These are phyloP conservation scores for Nakazawaea wyomingensis DNA, from an alignment of 805 yeast genomes.

Conservation along the genomic window DNA sequence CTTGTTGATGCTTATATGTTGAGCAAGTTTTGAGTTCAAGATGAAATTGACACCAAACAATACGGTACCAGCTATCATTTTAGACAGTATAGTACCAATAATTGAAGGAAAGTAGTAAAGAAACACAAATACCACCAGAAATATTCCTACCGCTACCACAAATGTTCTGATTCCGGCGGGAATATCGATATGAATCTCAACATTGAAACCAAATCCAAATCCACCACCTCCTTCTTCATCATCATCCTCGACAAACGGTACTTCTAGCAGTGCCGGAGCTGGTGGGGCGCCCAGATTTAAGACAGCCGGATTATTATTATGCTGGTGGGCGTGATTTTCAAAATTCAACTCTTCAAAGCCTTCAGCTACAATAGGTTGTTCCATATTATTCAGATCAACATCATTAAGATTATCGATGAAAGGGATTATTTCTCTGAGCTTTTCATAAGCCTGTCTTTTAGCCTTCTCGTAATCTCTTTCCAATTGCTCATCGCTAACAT, in stretches of 20 bases:
- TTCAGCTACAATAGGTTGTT: slow-evolving; percentile 16
- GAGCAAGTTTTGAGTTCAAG: too few relatives aligned
- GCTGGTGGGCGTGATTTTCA: slow-evolving; percentile 16
- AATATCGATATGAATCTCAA: slow-evolving; percentile 9
- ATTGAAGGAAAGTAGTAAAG: slow-evolving; percentile 13
- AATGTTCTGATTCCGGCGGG: slow-evolving; percentile 1
- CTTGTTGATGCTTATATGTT: neutral
- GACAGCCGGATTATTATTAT: neutral
- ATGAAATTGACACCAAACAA: neutral
- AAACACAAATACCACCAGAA: neutral
- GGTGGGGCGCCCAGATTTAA: neutral
- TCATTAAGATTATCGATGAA: neutral
- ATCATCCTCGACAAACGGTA: slow-evolving; percentile 12
- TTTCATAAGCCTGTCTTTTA: slow-evolving; percentile 1
- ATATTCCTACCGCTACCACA: neutral
- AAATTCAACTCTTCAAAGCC: slow-evolving; percentile 17
- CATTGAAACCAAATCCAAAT: slow-evolving; percentile 21
- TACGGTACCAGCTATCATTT: slow-evolving; percentile 19
- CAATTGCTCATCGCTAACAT: slow-evolving; percentile 2
- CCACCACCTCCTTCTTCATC: slow-evolving; percentile 23
- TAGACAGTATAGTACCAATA: slow-evolving; percentile 6
- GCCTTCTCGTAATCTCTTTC: slow-evolving; percentile 5
- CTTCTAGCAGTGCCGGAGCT: slow-evolving; percentile 12
- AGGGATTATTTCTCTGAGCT: slow-evolving; percentile 1
- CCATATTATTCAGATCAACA: slow-evolving; percentile 10